Percentiles rank a stretch among this genome's conserved stretches.
Conservation (phyloP, 306 rosid species). For the Quillaja saponaria region DNA sequence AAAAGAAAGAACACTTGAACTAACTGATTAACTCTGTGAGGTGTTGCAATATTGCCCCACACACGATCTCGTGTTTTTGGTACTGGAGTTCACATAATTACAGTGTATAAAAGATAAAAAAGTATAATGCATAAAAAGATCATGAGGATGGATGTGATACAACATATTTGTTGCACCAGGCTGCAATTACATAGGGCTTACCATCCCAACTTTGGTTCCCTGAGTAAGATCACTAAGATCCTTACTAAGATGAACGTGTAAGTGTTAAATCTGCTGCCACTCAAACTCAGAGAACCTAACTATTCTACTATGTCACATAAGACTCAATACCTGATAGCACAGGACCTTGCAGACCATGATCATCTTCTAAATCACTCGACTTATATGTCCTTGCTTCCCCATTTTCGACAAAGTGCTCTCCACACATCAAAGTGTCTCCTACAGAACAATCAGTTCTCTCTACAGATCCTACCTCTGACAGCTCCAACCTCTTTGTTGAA, state of each 20-base stretch:
- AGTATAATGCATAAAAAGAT: too few species aligned
- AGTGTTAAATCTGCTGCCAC: neutral
- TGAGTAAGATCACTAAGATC: neutral
- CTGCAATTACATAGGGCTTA: too few species aligned
- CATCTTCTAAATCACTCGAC: conserved; percentile 36
- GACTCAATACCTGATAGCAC: conserved; percentile 44
- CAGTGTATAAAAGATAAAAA: too few species aligned
- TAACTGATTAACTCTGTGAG: too few species aligned
- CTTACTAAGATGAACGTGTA: neutral
- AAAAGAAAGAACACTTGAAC: too few species aligned
- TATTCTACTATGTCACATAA: conserved; percentile 9
- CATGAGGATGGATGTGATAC: too few species aligned
- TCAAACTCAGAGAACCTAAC: neutral
- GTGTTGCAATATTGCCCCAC: too few species aligned
- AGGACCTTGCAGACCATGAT: conserved; percentile 35
- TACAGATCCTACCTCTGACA: conserved; percentile 46
- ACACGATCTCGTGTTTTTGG: too few species aligned
- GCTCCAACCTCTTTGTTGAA: conserved; percentile 70
- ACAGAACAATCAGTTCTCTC: conserved; percentile 40
- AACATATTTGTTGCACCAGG: too few species aligned
- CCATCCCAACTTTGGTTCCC: too few species aligned
- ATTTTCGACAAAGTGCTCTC: conserved; percentile 26
- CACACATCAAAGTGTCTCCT: conserved; percentile 19
- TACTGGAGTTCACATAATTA: too few species aligned
- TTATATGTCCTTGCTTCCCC: conserved; percentile 21